phyloP scores from a whole-genome alignment of 192 early-diverging fungal genomes.

The Coemansia sp. region DNA sequence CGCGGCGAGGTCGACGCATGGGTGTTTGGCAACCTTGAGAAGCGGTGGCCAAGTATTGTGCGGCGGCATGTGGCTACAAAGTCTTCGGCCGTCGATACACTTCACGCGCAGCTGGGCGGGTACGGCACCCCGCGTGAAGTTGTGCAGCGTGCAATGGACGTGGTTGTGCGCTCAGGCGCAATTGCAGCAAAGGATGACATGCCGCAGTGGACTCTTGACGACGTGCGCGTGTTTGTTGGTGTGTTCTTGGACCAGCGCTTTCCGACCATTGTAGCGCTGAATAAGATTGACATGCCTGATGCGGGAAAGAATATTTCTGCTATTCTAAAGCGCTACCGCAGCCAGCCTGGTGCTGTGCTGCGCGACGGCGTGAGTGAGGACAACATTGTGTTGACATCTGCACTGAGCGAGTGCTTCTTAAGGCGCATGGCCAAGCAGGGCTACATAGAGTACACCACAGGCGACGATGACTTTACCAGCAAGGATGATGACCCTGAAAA shows the following conservation, averaged over 20 bases:
- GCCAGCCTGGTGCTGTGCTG: too few species aligned
- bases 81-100: slow-evolving; percentile 26
- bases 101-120: slow-evolving; percentile 50
- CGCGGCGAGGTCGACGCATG: slow-evolving; percentile 70
- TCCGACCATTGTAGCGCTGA: slow-evolving; percentile 79
- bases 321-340: slow-evolving; percentile 67
- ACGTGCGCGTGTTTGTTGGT: slow-evolving; percentile 57
- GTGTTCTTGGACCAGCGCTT: slow-evolving; percentile 76
- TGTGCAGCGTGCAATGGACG: slow-evolving; percentile 39
- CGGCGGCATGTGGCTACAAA: slow-evolving; percentile 63
- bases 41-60: slow-evolving; percentile 65
- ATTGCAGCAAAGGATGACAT: slow-evolving; percentile 9
- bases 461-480: slow-evolving; percentile 57
- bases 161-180: background rate
- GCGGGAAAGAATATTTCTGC: slow-evolving; percentile 78
- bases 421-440: slow-evolving; percentile 60
- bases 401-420: slow-evolving; percentile 63
- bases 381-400: slow-evolving; percentile 63
- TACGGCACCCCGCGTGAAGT: slow-evolving; percentile 34
- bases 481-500: slow-evolving; percentile 26
- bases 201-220: slow-evolving; percentile 66
- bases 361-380: slow-evolving; percentile 34
- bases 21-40: slow-evolving; percentile 71
- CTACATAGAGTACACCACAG: slow-evolving; percentile 57
- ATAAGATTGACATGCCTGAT: slow-evolving; percentile 85